These are phyloP conservation scores for Trichoderma asperelloides DNA, from an alignment of 495 filamentous ascomycete genomes.

Conservation along the genomic window DNA sequence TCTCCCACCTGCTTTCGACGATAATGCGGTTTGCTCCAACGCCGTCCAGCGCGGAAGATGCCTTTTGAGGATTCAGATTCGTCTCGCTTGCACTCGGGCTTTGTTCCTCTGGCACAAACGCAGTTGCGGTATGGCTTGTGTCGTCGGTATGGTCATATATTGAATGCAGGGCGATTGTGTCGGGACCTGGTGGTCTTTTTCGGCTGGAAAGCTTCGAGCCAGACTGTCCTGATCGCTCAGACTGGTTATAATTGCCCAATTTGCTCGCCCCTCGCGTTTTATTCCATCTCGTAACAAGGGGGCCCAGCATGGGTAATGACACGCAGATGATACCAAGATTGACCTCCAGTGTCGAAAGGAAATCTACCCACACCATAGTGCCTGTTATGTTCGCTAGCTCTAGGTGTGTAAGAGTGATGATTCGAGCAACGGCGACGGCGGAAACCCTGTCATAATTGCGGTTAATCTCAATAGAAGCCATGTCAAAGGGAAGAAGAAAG, in stretches of 20 bases:
- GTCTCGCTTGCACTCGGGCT: background rate
- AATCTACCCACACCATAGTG: slow-evolving; percentile 15
- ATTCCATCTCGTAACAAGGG: slow-evolving; percentile 12
- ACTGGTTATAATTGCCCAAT: background rate
- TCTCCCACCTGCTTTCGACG: background rate
- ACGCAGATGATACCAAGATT: slow-evolving; percentile 15
- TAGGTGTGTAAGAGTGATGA: slow-evolving; percentile 14
- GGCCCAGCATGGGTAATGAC: slow-evolving; percentile 16
- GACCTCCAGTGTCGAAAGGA: slow-evolving; percentile 16
- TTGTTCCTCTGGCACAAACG: background rate
- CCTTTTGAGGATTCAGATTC: background rate
- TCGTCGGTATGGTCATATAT: background rate
- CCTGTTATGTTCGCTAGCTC: slow-evolving; percentile 17
- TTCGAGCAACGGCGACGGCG: slow-evolving; percentile 15
- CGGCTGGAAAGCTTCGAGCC: background rate
- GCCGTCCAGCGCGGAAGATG: background rate
- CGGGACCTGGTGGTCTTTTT: background rate
- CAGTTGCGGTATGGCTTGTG: background rate
- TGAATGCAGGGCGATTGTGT: background rate
- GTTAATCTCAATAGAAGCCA: background rate
- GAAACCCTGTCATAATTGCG: slow-evolving; percentile 9
- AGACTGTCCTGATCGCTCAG: background rate
- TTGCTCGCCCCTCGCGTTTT: background rate
- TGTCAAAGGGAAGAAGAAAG: background rate
- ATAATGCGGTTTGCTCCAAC: background rate